Evolutionary conservation across 2,329 filamentous ascomycete genomes (phyloP).

Genomic region (Aspergillus ruber): DNA sequence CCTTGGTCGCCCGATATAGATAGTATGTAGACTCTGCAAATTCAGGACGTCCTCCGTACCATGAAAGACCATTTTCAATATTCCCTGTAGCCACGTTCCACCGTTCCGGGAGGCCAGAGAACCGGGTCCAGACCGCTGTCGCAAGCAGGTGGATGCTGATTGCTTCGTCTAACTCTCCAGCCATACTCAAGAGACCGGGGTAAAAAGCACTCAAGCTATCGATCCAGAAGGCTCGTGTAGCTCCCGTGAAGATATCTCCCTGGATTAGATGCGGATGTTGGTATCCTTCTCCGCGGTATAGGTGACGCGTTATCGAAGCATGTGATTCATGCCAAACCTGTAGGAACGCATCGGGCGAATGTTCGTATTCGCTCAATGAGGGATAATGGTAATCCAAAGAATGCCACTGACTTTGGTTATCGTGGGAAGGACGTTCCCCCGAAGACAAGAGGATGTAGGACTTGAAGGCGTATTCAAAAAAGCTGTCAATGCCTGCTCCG

Average conservation of each 20-base stretch:
- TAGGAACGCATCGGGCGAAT: conserved; percentile 72
- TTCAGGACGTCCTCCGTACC: conserved; percentile 94
- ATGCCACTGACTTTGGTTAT: conserved; percentile 37
- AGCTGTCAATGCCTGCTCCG: conserved; percentile 93
- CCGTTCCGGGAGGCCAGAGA: conserved; percentile 86
- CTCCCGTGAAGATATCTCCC: conserved; percentile 80
- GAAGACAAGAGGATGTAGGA: conserved; percentile 85
- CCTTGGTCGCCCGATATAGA: conserved; percentile 84
- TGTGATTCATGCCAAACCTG: conserved; percentile 80
- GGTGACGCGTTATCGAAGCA: conserved; percentile 77
- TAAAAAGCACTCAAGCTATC: conserved; percentile 96
- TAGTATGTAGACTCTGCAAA: conserved; percentile 97
- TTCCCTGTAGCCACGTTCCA: conserved; percentile 82
- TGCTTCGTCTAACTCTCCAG: conserved; percentile 85
- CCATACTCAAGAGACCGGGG: conserved; percentile 76
- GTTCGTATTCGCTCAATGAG: conserved; percentile 57
- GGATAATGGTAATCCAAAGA: conserved; percentile 59
- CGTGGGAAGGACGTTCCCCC: conserved; percentile 40
- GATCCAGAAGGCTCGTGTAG: conserved; percentile 85
- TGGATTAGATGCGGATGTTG: conserved; percentile 92
- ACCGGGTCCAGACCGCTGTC: conserved; percentile 89
- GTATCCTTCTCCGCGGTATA: conserved; percentile 68
- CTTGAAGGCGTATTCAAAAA: conserved; percentile 97
- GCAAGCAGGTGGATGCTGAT: conserved; percentile 84
- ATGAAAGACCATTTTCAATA: conserved; percentile 79